Percentiles rank a stretch among this genome's conserved stretches.
These are phyloP conservation scores for Acanthamoeba healyi DNA, from an alignment of 208 protist species.

Conservation along the genomic window DNA sequence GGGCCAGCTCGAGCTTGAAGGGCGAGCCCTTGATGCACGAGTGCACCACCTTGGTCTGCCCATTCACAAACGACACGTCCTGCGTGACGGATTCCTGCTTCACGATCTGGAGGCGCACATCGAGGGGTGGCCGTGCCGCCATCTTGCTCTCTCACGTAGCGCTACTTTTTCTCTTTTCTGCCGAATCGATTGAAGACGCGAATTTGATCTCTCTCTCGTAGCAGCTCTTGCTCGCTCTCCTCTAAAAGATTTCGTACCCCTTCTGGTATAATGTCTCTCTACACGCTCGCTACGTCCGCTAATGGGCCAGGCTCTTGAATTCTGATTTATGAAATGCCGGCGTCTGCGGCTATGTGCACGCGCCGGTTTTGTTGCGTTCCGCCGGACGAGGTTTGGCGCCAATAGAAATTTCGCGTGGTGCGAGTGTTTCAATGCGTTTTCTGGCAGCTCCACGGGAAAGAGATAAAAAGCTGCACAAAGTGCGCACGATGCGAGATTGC, in stretches of 20 bases:
- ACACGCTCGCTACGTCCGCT: not conserved
- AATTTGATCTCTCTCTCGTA: too few species aligned
- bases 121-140: slow-evolving; percentile 12
- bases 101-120: slow-evolving; percentile 9
- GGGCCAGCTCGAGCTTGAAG: slow-evolving; percentile 40
- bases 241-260: not conserved
- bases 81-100: slow-evolving; percentile 38
- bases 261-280: not conserved
- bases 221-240: not conserved
- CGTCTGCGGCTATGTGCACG: not conserved
- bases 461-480: not conserved
- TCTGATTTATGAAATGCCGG: too few species aligned
- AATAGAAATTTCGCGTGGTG: not conserved
- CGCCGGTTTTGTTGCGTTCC: not conserved
- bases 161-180: too few species aligned
- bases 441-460: not conserved
- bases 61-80: slow-evolving; percentile 38
- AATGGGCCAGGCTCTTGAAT: too few species aligned
- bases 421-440: not conserved
- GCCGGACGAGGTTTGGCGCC: not conserved
- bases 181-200: too few species aligned
- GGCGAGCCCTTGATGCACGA: slow-evolving; percentile 39
- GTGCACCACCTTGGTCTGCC: slow-evolving; percentile 45
- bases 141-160: too few species aligned
- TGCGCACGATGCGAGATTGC: not conserved